These are phyloP conservation scores for Camellia oleifera DNA, from an alignment of 179 eudicot genomes.

Conservation along the genomic window DNA sequence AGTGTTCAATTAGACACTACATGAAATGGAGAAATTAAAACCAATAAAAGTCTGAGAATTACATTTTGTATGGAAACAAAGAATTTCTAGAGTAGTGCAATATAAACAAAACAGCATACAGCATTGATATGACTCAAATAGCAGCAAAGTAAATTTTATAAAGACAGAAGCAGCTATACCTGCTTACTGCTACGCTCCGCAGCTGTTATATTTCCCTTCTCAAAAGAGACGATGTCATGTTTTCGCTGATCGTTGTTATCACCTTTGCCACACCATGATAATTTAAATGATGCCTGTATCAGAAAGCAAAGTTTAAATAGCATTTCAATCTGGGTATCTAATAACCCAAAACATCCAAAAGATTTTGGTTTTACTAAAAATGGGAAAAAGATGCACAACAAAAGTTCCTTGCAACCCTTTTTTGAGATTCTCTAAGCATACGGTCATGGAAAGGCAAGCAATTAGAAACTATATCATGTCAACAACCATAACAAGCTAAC, in stretches of 20 bases:
- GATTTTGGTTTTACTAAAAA: background rate
- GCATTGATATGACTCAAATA: background rate
- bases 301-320: slow-evolving; percentile 15
- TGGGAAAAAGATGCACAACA: background rate
- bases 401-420: background rate
- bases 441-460: slow-evolving; percentile 3
- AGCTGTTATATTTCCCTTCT: slow-evolving; percentile 80
- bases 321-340: background rate
- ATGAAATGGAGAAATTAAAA: background rate
- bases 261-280: slow-evolving; percentile 85
- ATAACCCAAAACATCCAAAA: slow-evolving; percentile 4
- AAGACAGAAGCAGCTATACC: slow-evolving; percentile 41
- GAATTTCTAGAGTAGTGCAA: background rate
- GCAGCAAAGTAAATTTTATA: background rate
- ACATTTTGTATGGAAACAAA: background rate
- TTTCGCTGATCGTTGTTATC: slow-evolving; percentile 77
- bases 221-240: slow-evolving; percentile 93
- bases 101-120: background rate
- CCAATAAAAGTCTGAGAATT: background rate
- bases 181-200: slow-evolving; percentile 95
- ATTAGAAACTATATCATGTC: background rate
- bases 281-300: slow-evolving; percentile 84
- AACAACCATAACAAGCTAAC: background rate
- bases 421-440: background rate
- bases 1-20: slow-evolving; percentile 7